Evolutionary conservation across 2,329 filamentous ascomycete species (phyloP), one percentile per base, ranked within the genome.

Genomic region (Immersiporthe knoxdaviesiana): DNA sequence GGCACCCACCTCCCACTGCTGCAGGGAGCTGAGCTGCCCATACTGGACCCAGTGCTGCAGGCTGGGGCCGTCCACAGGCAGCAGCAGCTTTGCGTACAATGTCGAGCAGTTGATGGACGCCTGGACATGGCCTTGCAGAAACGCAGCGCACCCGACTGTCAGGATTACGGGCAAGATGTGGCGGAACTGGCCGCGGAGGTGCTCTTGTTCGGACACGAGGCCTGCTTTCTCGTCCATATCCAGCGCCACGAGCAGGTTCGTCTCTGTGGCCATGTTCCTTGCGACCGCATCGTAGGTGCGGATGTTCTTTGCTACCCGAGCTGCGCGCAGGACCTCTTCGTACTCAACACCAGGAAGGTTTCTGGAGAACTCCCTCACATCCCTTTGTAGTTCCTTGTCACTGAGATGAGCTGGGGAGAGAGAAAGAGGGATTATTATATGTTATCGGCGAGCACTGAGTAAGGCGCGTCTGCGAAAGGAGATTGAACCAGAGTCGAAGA

Each of bases 41-140:
- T 3, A 16, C 27, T 56, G 52, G 24, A 56, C 24, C 52, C 52
- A 56, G 2, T 76, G 1, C 3, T 35, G 50, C 47, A 35, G n/a
- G 3, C 35, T 56, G 4, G 24, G 18, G n/a, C 56, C 37, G 16
- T 41, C 50, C 1, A 2, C 21, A 4, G 60, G 39, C n/a, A 64
- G 61, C 21, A 65, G 18, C 52, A 44, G 56, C 27, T 24, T 21
- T 16, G 64, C 70, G 37, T 73, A 83, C 0, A 82, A 68, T 0
- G 79, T 79, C 0, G 81, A 79, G 14, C 79, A 79, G 69, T 83
- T 83, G 70, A 83, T 79, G 6, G 80, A 83, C 0, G 80, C 81
- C 68, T 83, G 82, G 1, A 83, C 81, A 52, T 81, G 81, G 14
- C 81, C 81, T 72, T 83, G 82, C 0, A 83, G 73, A 58, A 83